These are phyloP conservation scores for Astragalus glycyphyllos DNA, from an alignment of 306 rosid genomes.

Conservation along the genomic window DNA sequence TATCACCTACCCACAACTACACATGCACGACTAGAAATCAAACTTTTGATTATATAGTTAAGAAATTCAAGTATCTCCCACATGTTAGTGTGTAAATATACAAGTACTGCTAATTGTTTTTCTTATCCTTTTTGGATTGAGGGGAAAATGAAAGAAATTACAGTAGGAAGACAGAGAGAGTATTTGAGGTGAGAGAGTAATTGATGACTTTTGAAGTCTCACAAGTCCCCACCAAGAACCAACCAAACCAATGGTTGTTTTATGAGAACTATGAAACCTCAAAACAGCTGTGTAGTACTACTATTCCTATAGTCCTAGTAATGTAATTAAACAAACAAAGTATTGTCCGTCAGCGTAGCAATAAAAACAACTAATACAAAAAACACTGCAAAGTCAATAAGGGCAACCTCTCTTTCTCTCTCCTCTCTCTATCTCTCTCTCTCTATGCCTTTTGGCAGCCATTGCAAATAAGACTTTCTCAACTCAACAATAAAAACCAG, in stretches of 20 bases:
- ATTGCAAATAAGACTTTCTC: constrained; percentile 53
- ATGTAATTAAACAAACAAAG: constrained; percentile 43
- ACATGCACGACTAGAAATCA: no score
- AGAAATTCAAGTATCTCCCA: no score
- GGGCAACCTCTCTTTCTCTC: constrained; percentile 51
- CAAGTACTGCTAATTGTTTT: no score
- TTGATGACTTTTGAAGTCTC: constrained; percentile 55
- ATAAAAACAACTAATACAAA: constrained; percentile 37
- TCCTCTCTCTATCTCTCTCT: background rate
- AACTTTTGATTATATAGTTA: no score
- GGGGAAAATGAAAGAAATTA: no score
- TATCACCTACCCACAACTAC: no score
- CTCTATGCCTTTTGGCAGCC: constrained; percentile 46
- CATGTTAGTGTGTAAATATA: no score
- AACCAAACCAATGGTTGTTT: constrained; percentile 37
- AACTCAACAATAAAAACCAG: constrained; percentile 11
- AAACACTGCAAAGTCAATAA: constrained; percentile 69
- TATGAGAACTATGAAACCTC: constrained; percentile 46
- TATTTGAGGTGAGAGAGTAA: background rate
- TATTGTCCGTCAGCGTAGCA: constrained; percentile 41
- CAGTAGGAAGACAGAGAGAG: background rate
- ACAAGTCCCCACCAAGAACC: constrained; percentile 40
- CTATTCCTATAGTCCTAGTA: no score
- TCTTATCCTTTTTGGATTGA: no score
- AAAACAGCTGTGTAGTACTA: constrained; percentile 62